These are phyloP conservation scores for Rhodotorula sp. DNA, from an alignment of 1,284 basidiomycete genomes.

Conservation along the genomic window DNA sequence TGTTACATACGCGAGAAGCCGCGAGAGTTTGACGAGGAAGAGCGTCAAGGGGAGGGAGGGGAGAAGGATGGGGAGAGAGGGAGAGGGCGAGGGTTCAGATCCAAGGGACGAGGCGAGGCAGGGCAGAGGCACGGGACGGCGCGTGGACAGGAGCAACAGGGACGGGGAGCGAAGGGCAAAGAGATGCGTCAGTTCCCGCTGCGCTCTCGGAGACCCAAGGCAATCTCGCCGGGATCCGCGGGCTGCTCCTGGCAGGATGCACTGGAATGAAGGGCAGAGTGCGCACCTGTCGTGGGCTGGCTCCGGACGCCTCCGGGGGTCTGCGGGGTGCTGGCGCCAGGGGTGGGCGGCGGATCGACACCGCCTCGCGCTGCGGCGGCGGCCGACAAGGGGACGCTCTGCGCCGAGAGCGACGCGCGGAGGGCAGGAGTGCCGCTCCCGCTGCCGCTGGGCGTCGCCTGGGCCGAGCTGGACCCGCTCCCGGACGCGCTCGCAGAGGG, in stretches of 20 bases:
- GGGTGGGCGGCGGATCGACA: background rate
- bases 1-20: background rate
- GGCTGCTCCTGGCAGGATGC: background rate
- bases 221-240: no score
- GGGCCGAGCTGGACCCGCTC: background rate
- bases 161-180: background rate
- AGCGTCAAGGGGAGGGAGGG: background rate
- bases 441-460: background rate
- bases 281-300: slow-evolving; percentile 38
- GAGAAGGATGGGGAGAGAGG: background rate
- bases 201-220: no score
- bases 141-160: background rate
- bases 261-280: background rate
- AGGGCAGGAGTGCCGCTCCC: background rate
- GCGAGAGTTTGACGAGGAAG: background rate
- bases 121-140: background rate
- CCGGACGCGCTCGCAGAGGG: background rate
- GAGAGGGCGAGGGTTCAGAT: background rate
- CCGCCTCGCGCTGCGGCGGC: background rate
- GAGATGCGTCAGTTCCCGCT: background rate
- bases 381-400: background rate
- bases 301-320: slow-evolving; percentile 33
- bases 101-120: background rate
- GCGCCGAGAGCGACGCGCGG: background rate
- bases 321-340: slow-evolving; percentile 5